These are phyloP conservation scores for Plasmodium adleri DNA, from an alignment of 169 alveolate genomes.

Conservation along the genomic window DNA sequence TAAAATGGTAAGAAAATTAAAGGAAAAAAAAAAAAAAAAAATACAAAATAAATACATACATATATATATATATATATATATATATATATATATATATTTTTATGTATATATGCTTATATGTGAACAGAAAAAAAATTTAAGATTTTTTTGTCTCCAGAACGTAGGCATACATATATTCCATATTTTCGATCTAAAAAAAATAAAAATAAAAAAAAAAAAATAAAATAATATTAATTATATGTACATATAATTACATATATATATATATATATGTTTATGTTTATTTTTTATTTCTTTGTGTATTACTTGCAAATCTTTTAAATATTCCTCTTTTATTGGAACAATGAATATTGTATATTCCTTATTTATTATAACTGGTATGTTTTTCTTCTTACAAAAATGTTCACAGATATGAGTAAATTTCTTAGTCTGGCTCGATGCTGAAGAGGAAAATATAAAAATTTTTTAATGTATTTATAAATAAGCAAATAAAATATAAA, in stretches of 20 bases:
- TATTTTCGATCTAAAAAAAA: slow-evolving; percentile 31
- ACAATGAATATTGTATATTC: slow-evolving; percentile 25
- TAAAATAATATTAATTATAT: neutral
- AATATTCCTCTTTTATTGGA: slow-evolving; percentile 53
- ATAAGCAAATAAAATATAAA: neutral
- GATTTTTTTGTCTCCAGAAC: slow-evolving; percentile 41
- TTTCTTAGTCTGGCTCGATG: slow-evolving; percentile 26
- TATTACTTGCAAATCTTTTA: slow-evolving; percentile 32
- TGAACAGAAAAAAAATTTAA: neutral
- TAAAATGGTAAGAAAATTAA: neutral
- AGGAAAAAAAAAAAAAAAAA: neutral
- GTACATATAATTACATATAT: neutral
- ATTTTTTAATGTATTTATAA: neutral
- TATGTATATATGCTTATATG: neutral
- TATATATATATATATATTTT: neutral
- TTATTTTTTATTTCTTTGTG: neutral
- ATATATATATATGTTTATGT: neutral
- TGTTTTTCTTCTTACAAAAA: slow-evolving; percentile 48
- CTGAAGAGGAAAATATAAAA: slow-evolving; percentile 1
- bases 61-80: too few species aligned
- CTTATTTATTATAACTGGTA: slow-evolving; percentile 45
- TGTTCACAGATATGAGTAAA: slow-evolving; percentile 57
- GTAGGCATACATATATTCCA: slow-evolving; percentile 49
- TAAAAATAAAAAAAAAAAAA: neutral
- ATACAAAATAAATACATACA: neutral